These are phyloP conservation scores for Tetradesmus lagerheimii DNA, from an alignment of 139 green algal species.

Conservation along the genomic window DNA sequence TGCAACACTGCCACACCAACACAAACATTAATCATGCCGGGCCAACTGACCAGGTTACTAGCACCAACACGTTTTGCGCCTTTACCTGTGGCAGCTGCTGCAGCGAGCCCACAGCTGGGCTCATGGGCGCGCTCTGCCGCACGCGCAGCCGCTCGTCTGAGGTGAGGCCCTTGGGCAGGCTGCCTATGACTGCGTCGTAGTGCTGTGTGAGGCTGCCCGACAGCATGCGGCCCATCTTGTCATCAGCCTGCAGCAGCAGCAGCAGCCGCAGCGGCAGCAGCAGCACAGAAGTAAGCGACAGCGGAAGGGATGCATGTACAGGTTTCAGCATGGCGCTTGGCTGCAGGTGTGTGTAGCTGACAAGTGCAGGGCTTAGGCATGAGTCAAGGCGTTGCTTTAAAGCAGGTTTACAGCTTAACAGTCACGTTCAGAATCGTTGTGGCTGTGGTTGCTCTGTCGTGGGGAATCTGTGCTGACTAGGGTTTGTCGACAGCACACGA, in stretches of 20 bases:
- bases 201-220: constrained; percentile 54
- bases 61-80: not conserved
- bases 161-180: constrained; percentile 77
- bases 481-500: not conserved
- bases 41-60: too few species aligned
- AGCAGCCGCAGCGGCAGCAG: not conserved
- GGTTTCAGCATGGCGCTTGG: not conserved
- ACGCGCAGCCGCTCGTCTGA: constrained; percentile 67
- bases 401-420: too few species aligned
- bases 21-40: not conserved
- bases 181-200: constrained; percentile 81
- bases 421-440: not conserved
- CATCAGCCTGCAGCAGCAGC: not conserved
- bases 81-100: constrained; percentile 53
- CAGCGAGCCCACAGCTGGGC: constrained; percentile 59
- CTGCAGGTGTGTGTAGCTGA: not conserved
- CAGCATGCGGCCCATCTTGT: constrained; percentile 35
- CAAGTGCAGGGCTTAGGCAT: not conserved
- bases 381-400: too few species aligned
- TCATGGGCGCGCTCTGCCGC: constrained; percentile 68
- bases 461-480: not conserved
- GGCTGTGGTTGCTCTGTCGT: not conserved
- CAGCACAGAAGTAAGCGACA: not conserved
- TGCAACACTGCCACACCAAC: not conserved
- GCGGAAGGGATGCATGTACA: not conserved